Evolutionary conservation across 129 eudicot genomes (phyloP), one percentile per base, ranked within the genome.

Genomic region (Chrysanthemum lavandulifolium): DNA sequence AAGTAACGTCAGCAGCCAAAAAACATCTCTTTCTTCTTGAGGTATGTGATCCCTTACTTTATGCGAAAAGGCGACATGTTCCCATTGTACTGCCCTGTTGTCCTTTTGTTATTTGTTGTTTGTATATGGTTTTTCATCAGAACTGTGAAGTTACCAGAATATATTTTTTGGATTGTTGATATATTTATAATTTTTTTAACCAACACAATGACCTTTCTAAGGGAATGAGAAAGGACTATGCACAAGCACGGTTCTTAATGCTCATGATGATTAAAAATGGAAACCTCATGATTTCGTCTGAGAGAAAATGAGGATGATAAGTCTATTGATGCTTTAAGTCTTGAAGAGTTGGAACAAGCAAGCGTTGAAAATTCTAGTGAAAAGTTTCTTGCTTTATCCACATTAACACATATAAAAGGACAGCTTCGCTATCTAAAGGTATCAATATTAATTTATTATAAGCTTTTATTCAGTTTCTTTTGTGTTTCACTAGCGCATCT

Each of bases 191-290:
- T 23, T 10, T 53, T 18, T 73, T 16, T 4, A 2, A 8, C 43
- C 31, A 70, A 67, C 13, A 2, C 12, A 61, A 33, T 49, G 47
- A 50, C 51, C 36, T 49, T 66, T 29, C 73, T 8, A 78, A 87
- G 97, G 92, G 84, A 72, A 86, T 94, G 96, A 92, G 97, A 31
- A 94, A 94, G 86, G 98, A 90, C 79, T 94, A 94, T 80, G 84
- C 85, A 6, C 89, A 81, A 52, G 91, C 98, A 73, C 82, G 98
- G 83, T 90, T 80, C 86, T 94, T 45, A 96, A 87, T 77, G 98
- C 98, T 77, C 90, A 94, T 83, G 98, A 94, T 86, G 98, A 76
- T 81, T 94, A 65, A 87, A 84, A 72, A 94, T 94, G 97, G 98
- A 96, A 73, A 87, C 91, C 51, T 94, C 97, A 68, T 84, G 98